Base-by-base conservation (phyloP, 108 stramenopile genomes). In the Cyclostephanos tholiformis region DNA sequence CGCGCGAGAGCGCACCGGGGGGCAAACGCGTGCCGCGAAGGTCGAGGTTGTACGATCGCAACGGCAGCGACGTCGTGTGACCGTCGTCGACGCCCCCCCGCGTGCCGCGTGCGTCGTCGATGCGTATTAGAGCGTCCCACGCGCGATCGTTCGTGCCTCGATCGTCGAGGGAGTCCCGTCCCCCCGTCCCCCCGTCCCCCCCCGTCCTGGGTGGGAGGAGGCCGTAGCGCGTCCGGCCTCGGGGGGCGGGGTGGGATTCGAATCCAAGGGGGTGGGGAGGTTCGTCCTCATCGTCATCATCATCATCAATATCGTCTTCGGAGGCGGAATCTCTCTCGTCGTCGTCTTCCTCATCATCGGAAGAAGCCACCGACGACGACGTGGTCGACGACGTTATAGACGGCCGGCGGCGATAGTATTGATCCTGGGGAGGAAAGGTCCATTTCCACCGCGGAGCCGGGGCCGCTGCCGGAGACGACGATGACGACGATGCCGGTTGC, bases 201-300 rank as follows among this genome's bases (percentile, higher is more conserved):
- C 41, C 5, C 69, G 58, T 32, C 57, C 4, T 11, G 57, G 2
- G 9, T 23, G 74, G 63, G 30, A 76, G 77, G 39, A 86, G 72
- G 3, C 77, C 81, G 50, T 86, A 83, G 59, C 88, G 83, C 19
- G 86, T 89, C 25, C 67, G 71, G 16, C 87, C 79, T n/a, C n/a
- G n/a, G 41, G 74, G 84, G 41, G 41, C 9, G 41, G 41, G 9
- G 25, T 66, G 74, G 9, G 75, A 44, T 12, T 78, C 56, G 77
- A 91, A 91, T 23, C 91, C 91, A 6, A 91, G 35, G 3, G 91
- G 91, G 85, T 91, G 91, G 0, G 87, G 84, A 12, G 84, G 84
- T 65, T 89, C 91, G 4, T 64, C 73, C 13, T 82, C 79, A 9
- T 72, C 70, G 2, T 65, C 74, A 43, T 62, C 72, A 5, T 56